Evolutionary conservation across 2,329 filamentous ascomycete genomes (phyloP).

Genomic region (Alternaria consortialis): DNA sequence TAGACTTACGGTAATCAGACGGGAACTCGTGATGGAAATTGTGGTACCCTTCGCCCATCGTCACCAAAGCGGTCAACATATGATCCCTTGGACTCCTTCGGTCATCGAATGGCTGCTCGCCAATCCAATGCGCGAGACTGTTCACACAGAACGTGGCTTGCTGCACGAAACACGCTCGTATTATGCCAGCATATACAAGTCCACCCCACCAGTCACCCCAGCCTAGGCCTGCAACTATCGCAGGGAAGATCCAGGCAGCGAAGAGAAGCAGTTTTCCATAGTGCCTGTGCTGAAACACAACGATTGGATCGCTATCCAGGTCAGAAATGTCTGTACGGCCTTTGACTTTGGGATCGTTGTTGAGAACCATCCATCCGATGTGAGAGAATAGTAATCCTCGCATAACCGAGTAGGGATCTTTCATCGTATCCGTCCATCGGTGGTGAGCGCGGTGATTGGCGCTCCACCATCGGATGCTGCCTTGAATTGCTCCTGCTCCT

Average conservation of each 20-base stretch:
- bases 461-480: slow-evolving; percentile 60
- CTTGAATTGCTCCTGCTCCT: slow-evolving; percentile 59
- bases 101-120: slow-evolving; percentile 53
- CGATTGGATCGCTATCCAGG: slow-evolving; percentile 59
- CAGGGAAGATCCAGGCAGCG: slow-evolving; percentile 56
- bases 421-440: slow-evolving; percentile 60
- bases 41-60: slow-evolving; percentile 53
- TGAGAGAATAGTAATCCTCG: slow-evolving; percentile 59
- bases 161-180: slow-evolving; percentile 60
- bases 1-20: slow-evolving; percentile 38
- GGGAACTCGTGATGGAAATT: slow-evolving; percentile 54
- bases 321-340: slow-evolving; percentile 61
- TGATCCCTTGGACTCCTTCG: slow-evolving; percentile 50
- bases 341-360: slow-evolving; percentile 60
- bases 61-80: slow-evolving; percentile 51
- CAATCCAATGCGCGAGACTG: slow-evolving; percentile 62
- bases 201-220: slow-evolving; percentile 61
- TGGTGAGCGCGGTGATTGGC: slow-evolving; percentile 60
- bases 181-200: slow-evolving; percentile 59
- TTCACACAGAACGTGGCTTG: slow-evolving; percentile 64
- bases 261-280: slow-evolving; percentile 56
- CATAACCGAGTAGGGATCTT: slow-evolving; percentile 60
- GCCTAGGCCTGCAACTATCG: slow-evolving; percentile 55
- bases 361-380: slow-evolving; percentile 61
- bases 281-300: slow-evolving; percentile 59